These are phyloP conservation scores for Citrus inodora DNA, from an alignment of 345 rosid species.

Conservation along the genomic window DNA sequence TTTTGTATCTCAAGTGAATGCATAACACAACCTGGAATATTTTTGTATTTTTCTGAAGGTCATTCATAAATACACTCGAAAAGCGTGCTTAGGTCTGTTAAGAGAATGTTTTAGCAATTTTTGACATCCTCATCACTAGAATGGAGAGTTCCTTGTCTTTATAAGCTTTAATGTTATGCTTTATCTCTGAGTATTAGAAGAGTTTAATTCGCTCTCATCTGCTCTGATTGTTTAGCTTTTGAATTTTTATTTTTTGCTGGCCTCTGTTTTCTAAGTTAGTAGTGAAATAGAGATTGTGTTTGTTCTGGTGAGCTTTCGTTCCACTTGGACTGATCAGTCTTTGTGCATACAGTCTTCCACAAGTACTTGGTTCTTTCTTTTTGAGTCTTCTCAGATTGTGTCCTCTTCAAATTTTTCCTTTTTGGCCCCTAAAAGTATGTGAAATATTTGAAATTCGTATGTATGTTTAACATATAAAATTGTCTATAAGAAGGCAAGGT, in stretches of 20 bases:
- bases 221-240: not conserved
- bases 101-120: not conserved
- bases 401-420: not conserved
- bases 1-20: not conserved
- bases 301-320: not conserved
- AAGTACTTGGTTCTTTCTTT: not conserved
- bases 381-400: not conserved
- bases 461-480: not conserved
- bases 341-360: not conserved
- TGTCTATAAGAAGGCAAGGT: not conserved
- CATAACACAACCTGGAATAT: not conserved
- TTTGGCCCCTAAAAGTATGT: not conserved
- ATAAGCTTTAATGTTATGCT: not conserved
- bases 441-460: not conserved
- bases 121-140: not conserved
- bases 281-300: not conserved
- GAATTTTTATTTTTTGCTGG: not conserved
- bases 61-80: not conserved
- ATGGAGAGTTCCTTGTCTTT: not conserved
- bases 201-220: not conserved
- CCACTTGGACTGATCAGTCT: not conserved
- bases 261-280: not conserved
- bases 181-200: not conserved
- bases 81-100: not conserved
- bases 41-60: not conserved